These are phyloP conservation scores for Candida germanica DNA, from an alignment of 805 yeast genomes.

Conservation along the genomic window DNA sequence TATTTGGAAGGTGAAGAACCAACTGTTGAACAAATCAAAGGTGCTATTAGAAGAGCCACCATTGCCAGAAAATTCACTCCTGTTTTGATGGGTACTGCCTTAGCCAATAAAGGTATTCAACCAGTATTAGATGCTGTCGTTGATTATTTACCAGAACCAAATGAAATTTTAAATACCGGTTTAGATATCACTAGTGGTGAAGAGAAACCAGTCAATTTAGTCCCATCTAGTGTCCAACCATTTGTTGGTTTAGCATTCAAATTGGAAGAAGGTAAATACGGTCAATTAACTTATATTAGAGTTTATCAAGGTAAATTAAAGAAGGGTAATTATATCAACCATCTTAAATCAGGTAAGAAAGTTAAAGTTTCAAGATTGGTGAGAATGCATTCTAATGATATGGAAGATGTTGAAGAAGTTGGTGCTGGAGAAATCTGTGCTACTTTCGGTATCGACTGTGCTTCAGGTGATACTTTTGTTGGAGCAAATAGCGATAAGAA, in stretches of 20 bases:
- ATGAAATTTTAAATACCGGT: constrained; percentile 88
- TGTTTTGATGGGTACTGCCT: constrained; percentile 99
- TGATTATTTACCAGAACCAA: constrained; percentile 93
- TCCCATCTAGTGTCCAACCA: constrained; percentile 72
- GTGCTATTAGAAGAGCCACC: constrained; percentile 91
- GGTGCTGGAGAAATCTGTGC: constrained; percentile 99
- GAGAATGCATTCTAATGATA: constrained; percentile 97
- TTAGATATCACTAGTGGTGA: constrained; percentile 69
- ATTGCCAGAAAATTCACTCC: constrained; percentile 96
- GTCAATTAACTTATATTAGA: constrained; percentile 94
- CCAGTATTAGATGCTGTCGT: constrained; percentile 94
- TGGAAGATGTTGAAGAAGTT: constrained; percentile 96
- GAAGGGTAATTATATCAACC: constrained; percentile 86
- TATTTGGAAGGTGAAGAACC: constrained; percentile 90
- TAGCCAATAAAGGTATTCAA: constrained; percentile 95
- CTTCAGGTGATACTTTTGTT: constrained; percentile 97
- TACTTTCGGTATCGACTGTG: constrained; percentile 97
- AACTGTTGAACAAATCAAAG: constrained; percentile 74
- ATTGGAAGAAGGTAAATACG: constrained; percentile 96
- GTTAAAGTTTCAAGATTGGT: constrained; percentile 91
- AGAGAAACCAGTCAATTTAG: constrained; percentile 60
- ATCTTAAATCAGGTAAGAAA: constrained; percentile 88
- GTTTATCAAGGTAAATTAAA: constrained; percentile 94
- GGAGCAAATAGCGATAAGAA: constrained; percentile 63
- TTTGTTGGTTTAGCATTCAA: constrained; percentile 98